phyloP scores from a whole-genome alignment of 805 yeast species.

The Naumovozyma castellii region DNA sequence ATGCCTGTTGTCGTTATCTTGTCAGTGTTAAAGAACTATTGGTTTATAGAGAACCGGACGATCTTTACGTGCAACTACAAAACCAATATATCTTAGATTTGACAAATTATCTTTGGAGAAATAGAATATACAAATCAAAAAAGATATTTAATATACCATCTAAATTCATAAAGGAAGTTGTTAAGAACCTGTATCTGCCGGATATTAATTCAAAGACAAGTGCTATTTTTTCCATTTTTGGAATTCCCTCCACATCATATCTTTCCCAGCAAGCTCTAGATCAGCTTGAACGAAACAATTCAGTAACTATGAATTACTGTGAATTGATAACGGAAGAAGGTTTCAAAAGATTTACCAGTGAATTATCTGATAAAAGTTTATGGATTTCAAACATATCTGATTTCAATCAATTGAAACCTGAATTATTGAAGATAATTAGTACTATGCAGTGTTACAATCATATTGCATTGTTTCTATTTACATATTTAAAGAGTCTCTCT shows the following conservation, averaged over 20 bases:
- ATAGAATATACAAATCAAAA: conserved; percentile 13
- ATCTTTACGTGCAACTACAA: conserved; percentile 14
- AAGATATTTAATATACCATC: conserved; percentile 18
- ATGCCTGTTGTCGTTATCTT: conserved; percentile 18
- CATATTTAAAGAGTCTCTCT: conserved; percentile 43
- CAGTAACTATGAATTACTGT: conserved; percentile 3
- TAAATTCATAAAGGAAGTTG: conserved; percentile 11
- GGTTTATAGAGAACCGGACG: conserved; percentile 8
- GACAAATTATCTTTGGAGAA: conserved; percentile 27
- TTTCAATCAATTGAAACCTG: conserved; percentile 39
- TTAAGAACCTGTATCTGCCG: conserved; percentile 11
- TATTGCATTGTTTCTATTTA: conserved; percentile 40
- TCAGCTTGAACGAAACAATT: conserved; percentile 7
- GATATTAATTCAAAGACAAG: conserved; percentile 7
- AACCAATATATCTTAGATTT: conserved; percentile 22
- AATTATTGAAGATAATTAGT: conserved; percentile 34
- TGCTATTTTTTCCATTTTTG: conserved; percentile 16
- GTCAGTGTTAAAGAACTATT: conserved; percentile 9
- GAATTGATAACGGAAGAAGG: conserved; percentile 15
- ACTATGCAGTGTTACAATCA: conserved; percentile 38
- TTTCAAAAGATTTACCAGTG: conserved; percentile 11
- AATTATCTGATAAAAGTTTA: neutral
- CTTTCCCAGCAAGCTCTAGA: conserved; percentile 6
- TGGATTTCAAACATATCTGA: conserved; percentile 16
- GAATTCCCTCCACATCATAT: conserved; percentile 21